Conservation (phyloP, 73 alveolate genomes). For the Breviolum minutum region DNA sequence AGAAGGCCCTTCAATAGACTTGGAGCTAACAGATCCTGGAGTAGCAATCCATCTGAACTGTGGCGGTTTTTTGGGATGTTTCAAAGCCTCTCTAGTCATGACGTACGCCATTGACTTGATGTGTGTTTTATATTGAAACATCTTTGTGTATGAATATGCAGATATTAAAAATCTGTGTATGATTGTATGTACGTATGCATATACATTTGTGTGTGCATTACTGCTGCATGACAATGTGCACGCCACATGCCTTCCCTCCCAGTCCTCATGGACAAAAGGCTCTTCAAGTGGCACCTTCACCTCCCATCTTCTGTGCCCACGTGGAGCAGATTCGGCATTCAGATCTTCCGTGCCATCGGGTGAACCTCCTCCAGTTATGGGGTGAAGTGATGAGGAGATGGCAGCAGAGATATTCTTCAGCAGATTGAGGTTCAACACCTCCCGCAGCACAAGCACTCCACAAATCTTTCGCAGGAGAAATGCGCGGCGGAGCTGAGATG, state of each 20-base stretch:
- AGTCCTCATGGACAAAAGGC: background rate
- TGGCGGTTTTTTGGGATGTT: too few relatives aligned
- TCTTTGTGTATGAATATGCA: background rate
- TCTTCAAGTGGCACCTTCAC: slow-evolving; percentile 24
- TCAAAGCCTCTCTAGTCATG: too few relatives aligned
- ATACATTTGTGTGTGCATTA: background rate
- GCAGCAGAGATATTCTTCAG: background rate
- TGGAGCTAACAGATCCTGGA: background rate
- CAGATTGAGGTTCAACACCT: background rate
- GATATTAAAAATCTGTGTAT: too few relatives aligned
- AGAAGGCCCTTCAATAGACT: background rate
- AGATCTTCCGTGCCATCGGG: background rate
- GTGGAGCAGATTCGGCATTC: background rate
- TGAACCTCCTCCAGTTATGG: background rate
- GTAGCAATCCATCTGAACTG: too few relatives aligned
- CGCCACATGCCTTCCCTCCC: background rate
- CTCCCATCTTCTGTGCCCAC: background rate
- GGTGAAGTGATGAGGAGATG: background rate
- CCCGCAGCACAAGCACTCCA: background rate
- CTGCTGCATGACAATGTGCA: background rate
- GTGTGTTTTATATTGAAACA: too few relatives aligned
- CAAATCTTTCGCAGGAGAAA: background rate
- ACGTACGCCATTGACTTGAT: too few relatives aligned
- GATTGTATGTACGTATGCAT: too few relatives aligned
- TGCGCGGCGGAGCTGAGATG: background rate